Evolutionary conservation across 257 asterid species (phyloP).

Genomic region (Solanum sejunctum): DNA sequence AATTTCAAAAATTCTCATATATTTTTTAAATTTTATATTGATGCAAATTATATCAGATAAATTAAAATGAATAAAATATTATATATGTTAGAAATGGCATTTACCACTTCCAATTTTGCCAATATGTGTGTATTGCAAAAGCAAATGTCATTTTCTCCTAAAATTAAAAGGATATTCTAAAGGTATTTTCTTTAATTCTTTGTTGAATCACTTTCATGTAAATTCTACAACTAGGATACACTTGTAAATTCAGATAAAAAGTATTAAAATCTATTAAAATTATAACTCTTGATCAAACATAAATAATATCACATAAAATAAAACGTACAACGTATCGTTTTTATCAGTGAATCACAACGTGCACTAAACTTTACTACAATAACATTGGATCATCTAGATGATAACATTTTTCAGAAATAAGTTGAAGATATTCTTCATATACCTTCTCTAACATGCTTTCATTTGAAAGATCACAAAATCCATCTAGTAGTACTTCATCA

Average conservation of each 20-base stretch:
- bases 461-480: not conserved
- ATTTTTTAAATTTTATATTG: too few relatives aligned
- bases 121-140: not conserved
- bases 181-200: too few relatives aligned
- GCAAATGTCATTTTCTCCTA: too few relatives aligned
- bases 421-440: constrained; percentile 16
- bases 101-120: not conserved
- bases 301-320: not conserved
- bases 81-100: not conserved
- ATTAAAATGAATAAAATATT: too few relatives aligned
- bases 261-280: not conserved
- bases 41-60: too few relatives aligned
- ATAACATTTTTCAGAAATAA: constrained; percentile 1
- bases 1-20: too few relatives aligned
- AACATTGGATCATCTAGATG: not conserved
- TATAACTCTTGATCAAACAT: not conserved
- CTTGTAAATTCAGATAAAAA: too few relatives aligned
- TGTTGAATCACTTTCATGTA: too few relatives aligned
- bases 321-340: not conserved
- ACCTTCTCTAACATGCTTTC: constrained; percentile 1
- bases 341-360: not conserved
- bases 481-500: not conserved
- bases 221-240: too few relatives aligned
- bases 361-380: not conserved
- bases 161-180: too few relatives aligned